Percentiles rank a stretch among this genome's conserved stretches.
Evolutionary conservation across 768 basidiomycete genomes (phyloP).

Genomic region (Cystobasidium onofrii): DNA sequence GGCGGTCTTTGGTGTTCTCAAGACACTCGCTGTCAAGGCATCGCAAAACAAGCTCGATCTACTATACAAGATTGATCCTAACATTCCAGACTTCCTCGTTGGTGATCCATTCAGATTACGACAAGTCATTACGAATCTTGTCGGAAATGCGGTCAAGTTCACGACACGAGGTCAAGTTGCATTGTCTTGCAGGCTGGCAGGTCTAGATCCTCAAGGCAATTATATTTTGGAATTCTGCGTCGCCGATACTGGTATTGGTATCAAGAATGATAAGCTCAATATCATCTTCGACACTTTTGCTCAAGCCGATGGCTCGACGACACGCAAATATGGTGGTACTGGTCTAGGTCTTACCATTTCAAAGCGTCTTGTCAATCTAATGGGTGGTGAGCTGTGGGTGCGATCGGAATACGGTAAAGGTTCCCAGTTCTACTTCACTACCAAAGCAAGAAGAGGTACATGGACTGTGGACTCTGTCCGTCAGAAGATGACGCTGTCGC

Average conservation of each 20-base stretch:
- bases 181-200: slow-evolving; percentile 63
- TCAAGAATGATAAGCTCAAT: slow-evolving; percentile 94
- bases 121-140: slow-evolving; percentile 79
- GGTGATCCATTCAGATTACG: slow-evolving; percentile 82
- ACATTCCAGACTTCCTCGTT: slow-evolving; percentile 92
- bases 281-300: slow-evolving; percentile 98
- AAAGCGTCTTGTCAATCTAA: slow-evolving; percentile 88
- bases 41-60: slow-evolving; percentile 93
- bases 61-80: slow-evolving; percentile 88
- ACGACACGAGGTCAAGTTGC: slow-evolving; percentile 79
- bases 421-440: slow-evolving; percentile 93
- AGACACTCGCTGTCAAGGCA: slow-evolving; percentile 93
- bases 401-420: slow-evolving; percentile 88
- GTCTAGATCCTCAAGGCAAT: slow-evolving; percentile 62
- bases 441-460: slow-evolving; percentile 65
- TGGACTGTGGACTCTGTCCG: slow-evolving; percentile 65
- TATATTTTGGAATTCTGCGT: slow-evolving; percentile 95
- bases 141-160: slow-evolving; percentile 78
- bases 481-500: slow-evolving; percentile 65
- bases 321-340: slow-evolving; percentile 81
- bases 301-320: slow-evolving; percentile 97
- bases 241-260: slow-evolving; percentile 94
- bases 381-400: slow-evolving; percentile 99
- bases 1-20: slow-evolving; percentile 92
- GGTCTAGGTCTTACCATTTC: slow-evolving; percentile 90